Conservation (phyloP, 2,329 filamentous ascomycete genomes). For the Myriosclerotinia curreyana region DNA sequence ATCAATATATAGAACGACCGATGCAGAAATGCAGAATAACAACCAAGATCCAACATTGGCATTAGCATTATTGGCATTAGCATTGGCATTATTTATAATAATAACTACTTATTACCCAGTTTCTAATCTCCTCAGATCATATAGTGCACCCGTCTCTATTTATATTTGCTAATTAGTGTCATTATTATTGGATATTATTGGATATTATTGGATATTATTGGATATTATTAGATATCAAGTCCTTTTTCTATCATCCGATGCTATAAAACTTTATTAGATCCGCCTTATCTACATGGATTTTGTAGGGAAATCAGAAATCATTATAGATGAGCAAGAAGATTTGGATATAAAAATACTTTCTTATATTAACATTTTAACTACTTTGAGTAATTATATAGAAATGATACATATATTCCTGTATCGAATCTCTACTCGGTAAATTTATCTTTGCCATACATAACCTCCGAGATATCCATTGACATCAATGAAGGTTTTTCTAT, state of each 20-base stretch:
- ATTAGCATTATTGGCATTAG: too few relatives aligned
- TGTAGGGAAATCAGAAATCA: slow-evolving; percentile 11
- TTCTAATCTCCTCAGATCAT: not conserved
- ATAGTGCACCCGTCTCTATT: not conserved
- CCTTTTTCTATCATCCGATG: slow-evolving; percentile 18
- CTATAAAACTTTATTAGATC: slow-evolving; percentile 13
- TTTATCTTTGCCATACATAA: too few relatives aligned
- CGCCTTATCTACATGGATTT: slow-evolving; percentile 17
- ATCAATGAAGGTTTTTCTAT: too few relatives aligned
- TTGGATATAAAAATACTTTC: slow-evolving; percentile 14
- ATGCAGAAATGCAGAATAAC: slow-evolving; percentile 1
- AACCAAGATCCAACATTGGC: too few relatives aligned
- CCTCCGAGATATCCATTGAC: too few relatives aligned
- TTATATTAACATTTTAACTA: not conserved
- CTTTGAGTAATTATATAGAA: not conserved
- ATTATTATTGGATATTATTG: too few relatives aligned
- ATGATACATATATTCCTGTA: too few relatives aligned
- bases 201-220: too few relatives aligned
- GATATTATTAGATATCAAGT: not conserved
- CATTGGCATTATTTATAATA: not conserved
- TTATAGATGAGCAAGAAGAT: not conserved
- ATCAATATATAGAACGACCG: not conserved
- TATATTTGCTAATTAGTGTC: slow-evolving; percentile 1
- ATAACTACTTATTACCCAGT: slow-evolving; percentile 11
- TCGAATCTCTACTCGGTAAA: too few relatives aligned